Evolutionary conservation across 2,329 filamentous ascomycete species (phyloP).

Genomic region (Talaromyces marneffei): DNA sequence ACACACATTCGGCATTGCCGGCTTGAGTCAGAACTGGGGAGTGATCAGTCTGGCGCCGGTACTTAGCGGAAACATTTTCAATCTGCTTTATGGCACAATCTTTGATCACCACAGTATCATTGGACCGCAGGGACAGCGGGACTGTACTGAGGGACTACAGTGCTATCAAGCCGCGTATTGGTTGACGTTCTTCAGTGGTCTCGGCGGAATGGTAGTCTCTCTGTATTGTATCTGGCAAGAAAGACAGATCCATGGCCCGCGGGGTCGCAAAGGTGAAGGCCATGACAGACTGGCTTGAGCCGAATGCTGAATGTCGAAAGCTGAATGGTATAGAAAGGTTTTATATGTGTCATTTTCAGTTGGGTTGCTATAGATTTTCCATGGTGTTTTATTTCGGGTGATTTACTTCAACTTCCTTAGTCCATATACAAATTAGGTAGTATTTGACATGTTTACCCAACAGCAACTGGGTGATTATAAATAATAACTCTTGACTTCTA

Average conservation of each 20-base stretch:
- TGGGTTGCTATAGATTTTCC: neutral
- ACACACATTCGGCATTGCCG: conserved; percentile 84
- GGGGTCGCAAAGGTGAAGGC: conserved; percentile 23
- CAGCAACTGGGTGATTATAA: too few relatives aligned
- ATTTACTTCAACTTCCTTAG: neutral
- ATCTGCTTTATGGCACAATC: conserved; percentile 78
- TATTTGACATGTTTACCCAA: too few relatives aligned
- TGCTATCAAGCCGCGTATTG: conserved; percentile 81
- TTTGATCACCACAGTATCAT: conserved; percentile 75
- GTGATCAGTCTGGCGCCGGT: conserved; percentile 88
- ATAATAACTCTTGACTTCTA: too few relatives aligned
- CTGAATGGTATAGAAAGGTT: neutral
- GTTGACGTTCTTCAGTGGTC: conserved; percentile 67
- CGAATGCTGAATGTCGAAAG: neutral
- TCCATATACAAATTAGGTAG: too few relatives aligned
- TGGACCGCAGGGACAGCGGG: conserved; percentile 61
- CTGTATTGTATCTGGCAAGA: conserved; percentile 50
- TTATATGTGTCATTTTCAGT: neutral
- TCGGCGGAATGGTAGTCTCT: conserved; percentile 62
- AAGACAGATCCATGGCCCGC: conserved; percentile 23
- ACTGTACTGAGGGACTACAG: conserved; percentile 68
- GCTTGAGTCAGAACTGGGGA: conserved; percentile 92
- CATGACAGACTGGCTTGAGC: conserved; percentile 30
- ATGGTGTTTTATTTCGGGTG: neutral
- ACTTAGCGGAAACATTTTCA: conserved; percentile 84